Conservation (phyloP, 345 rosid genomes). For the Pelargonium nanum region DNA sequence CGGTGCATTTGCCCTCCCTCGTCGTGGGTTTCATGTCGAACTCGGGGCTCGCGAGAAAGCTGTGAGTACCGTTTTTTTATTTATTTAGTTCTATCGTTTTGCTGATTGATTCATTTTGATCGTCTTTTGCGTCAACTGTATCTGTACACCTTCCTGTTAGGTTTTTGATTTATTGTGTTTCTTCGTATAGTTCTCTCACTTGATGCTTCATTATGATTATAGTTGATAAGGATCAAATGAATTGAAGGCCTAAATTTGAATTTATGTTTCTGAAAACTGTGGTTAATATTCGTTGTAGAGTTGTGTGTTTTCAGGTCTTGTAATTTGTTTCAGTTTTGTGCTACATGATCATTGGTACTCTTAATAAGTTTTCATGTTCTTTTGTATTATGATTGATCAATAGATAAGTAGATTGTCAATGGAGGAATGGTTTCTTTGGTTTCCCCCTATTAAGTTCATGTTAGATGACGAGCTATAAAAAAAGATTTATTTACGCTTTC, state of each 20-base stretch:
- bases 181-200: background rate
- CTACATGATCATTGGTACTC: too few relatives aligned
- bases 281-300: background rate
- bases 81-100: background rate
- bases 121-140: background rate
- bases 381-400: too few relatives aligned
- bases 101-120: background rate
- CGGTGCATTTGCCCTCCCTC: conserved; percentile 29
- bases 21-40: conserved; percentile 66
- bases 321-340: background rate
- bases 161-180: background rate
- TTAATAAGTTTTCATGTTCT: too few relatives aligned
- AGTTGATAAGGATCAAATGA: background rate
- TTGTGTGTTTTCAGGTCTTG: background rate
- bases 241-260: background rate
- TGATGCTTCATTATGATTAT: background rate
- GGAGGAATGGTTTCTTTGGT: too few relatives aligned
- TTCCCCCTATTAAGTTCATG: too few relatives aligned
- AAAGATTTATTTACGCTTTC: too few relatives aligned
- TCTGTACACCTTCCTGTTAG: background rate
- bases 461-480: too few relatives aligned
- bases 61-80: conserved; percentile 30
- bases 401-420: too few relatives aligned
- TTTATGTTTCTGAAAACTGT: background rate
- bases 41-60: conserved; percentile 87